These are phyloP conservation scores for Nitzschia sp. DNA, from an alignment of 108 stramenopile species.

Conservation along the genomic window DNA sequence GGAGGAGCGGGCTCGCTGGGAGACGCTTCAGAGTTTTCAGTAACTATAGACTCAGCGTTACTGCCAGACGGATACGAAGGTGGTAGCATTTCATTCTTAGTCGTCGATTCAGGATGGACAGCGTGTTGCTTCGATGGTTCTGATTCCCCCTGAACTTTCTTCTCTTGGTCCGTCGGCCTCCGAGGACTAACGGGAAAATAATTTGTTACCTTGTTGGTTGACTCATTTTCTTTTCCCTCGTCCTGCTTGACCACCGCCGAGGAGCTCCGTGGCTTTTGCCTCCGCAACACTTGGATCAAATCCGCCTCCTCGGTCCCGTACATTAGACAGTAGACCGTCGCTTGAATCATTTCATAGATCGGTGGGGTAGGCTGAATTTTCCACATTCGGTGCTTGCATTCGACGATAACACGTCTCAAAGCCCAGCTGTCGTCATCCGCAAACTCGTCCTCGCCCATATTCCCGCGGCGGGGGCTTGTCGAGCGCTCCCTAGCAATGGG, in stretches of 20 bases:
- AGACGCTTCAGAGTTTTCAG: not conserved
- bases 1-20: not conserved
- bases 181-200: not conserved
- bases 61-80: not conserved
- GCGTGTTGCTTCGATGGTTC: not conserved
- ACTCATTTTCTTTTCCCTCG: not conserved
- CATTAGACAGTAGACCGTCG: constrained; percentile 75
- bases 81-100: not conserved
- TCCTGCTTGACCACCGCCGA: not conserved
- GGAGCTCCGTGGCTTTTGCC: not conserved
- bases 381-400: constrained; percentile 87
- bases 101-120: not conserved
- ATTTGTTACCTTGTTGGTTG: not conserved
- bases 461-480: not conserved
- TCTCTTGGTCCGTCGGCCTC: no score
- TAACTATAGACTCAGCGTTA: not conserved
- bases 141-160: not conserved
- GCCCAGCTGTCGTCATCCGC: constrained; percentile 49
- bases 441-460: not conserved
- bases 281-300: constrained; percentile 72
- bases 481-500: constrained; percentile 7
- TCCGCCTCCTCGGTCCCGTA: constrained; percentile 69
- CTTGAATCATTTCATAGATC: constrained; percentile 84
- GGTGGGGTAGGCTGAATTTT: constrained; percentile 50
- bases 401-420: constrained; percentile 64